A percentile compares a stretch with the other conserved stretches of the same genome.
Conservation (phyloP, 2,329 filamentous ascomycete genomes). For the Hypoxylon sp. region DNA sequence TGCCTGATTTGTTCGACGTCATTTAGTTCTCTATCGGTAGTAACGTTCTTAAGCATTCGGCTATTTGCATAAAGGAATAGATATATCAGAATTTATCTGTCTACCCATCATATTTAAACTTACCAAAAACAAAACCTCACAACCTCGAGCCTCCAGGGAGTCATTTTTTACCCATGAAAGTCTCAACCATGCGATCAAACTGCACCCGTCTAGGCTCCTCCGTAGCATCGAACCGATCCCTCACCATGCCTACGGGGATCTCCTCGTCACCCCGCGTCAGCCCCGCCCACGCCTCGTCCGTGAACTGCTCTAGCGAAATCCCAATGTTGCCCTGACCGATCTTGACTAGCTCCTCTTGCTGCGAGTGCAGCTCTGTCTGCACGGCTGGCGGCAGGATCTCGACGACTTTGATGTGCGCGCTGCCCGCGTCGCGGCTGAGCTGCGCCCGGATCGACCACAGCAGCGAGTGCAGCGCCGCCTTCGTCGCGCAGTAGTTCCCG, state of each 20-base stretch:
- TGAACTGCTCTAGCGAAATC: constrained; percentile 52
- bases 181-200: constrained; percentile 27
- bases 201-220: constrained; percentile 33
- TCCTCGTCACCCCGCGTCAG: constrained; percentile 54
- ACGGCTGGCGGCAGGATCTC: constrained; percentile 59
- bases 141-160: constrained; percentile 2
- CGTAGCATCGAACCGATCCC: constrained; percentile 22
- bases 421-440: constrained; percentile 44
- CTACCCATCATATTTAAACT: too few relatives aligned
- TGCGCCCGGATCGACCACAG: constrained; percentile 55
- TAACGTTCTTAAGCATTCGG: too few relatives aligned
- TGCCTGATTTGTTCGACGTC: too few relatives aligned
- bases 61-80: too few relatives aligned
- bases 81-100: too few relatives aligned
- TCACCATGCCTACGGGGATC: constrained; percentile 39
- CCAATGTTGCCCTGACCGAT: constrained; percentile 48
- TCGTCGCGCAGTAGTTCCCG: constrained; percentile 62
- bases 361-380: constrained; percentile 59
- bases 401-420: constrained; percentile 50
- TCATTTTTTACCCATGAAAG: constrained; percentile 20
- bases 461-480: constrained; percentile 61
- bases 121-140: constrained; percentile 1
- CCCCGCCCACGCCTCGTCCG: constrained; percentile 55
- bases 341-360: constrained; percentile 49
- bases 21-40: too few relatives aligned